A percentile compares a stretch with the other conserved stretches of the same genome.
Evolutionary conservation across 2,329 filamentous ascomycete genomes (phyloP).

Genomic region (Claviceps pusilla): DNA sequence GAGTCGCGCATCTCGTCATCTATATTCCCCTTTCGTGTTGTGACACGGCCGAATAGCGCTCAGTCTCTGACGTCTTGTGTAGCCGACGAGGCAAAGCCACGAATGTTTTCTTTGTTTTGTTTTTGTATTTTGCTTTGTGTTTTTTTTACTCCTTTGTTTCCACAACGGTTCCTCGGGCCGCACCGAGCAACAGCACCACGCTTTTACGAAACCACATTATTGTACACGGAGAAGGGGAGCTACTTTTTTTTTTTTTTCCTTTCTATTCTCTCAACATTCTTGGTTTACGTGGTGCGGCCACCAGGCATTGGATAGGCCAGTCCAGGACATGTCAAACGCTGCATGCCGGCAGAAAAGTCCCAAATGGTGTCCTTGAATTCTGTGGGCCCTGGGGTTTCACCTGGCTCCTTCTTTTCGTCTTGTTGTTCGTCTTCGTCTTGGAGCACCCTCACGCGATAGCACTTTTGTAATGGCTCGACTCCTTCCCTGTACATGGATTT

Average conservation of each 20-base stretch:
- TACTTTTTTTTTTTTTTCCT: not conserved
- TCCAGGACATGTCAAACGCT: not conserved
- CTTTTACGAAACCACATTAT: not conserved
- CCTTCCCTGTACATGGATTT: not conserved
- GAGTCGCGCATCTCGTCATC: not conserved
- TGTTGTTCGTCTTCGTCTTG: not conserved
- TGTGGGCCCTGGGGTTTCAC: not conserved
- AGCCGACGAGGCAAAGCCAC: not conserved
- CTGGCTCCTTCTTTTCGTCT: not conserved
- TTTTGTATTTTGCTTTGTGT: not conserved
- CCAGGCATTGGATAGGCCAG: slow-evolving; percentile 1
- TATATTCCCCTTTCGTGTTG: not conserved
- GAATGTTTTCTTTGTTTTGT: not conserved
- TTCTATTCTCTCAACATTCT: not conserved
- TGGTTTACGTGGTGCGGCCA: not conserved
- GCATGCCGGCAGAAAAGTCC: not conserved
- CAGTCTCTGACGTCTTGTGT: not conserved
- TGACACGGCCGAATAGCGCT: not conserved
- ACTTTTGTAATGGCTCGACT: not conserved
- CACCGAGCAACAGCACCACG: not conserved
- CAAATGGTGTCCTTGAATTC: not conserved
- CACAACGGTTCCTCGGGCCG: not conserved
- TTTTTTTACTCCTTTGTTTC: not conserved
- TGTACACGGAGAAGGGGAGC: not conserved
- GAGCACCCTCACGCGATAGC: not conserved